Conservation (phyloP, 2,329 filamentous ascomycete species). For the Tolypocladium album region DNA sequence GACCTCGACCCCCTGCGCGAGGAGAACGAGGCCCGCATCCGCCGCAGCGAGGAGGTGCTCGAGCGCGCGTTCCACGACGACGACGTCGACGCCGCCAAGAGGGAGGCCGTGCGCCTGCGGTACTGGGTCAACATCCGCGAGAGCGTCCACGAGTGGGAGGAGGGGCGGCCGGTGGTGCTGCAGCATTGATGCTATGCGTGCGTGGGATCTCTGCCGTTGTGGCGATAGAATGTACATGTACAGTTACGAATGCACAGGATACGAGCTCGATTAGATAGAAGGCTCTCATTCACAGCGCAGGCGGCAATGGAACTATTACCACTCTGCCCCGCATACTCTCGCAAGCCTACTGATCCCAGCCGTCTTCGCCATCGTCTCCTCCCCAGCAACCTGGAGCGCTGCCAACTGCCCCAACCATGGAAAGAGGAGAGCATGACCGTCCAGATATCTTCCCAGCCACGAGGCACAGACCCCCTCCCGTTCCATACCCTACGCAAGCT, state of each 20-base stretch:
- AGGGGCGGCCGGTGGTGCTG: slow-evolving; percentile 50
- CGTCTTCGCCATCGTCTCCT: neutral
- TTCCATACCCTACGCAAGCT: neutral
- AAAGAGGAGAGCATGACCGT: too few relatives aligned
- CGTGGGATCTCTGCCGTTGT: too few relatives aligned
- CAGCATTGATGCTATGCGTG: slow-evolving; percentile 39
- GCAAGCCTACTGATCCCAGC: neutral
- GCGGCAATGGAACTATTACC: neutral
- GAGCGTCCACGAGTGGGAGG: slow-evolving; percentile 75
- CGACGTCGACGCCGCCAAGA: slow-evolving; percentile 54
- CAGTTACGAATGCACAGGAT: neutral
- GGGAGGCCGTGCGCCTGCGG: slow-evolving; percentile 65
- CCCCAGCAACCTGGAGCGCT: too few relatives aligned
- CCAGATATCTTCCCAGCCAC: too few relatives aligned
- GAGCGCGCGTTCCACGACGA: slow-evolving; percentile 55
- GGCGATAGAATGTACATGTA: neutral
- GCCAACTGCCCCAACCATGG: too few relatives aligned
- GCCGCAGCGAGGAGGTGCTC: slow-evolving; percentile 49
- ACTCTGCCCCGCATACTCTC: neutral
- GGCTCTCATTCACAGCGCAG: neutral
- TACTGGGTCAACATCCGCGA: slow-evolving; percentile 89
- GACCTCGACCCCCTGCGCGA: slow-evolving; percentile 48
- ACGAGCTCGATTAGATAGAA: neutral
- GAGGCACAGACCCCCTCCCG: neutral
- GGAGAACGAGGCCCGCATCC: slow-evolving; percentile 60